Conservation (phyloP, 2,329 filamentous ascomycete genomes). For the Aspergillus sp. region DNA sequence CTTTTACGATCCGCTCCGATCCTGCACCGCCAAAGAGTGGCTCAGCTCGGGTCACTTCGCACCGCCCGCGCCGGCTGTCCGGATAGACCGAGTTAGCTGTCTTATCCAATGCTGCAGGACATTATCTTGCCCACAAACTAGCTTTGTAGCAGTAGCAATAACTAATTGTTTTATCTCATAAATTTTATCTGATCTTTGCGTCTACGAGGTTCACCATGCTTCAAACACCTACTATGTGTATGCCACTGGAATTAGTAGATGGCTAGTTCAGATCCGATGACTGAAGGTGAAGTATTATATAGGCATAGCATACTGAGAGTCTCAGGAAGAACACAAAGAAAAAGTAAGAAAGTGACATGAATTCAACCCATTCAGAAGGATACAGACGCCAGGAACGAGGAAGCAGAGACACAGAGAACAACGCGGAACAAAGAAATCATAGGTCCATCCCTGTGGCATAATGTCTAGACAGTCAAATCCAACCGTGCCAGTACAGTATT, state of each 20-base stretch:
- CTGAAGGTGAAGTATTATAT: conserved; percentile 33
- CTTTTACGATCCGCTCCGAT: conserved; percentile 45
- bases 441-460: conserved; percentile 29
- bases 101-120: too few relatives aligned
- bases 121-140: not conserved
- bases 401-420: conserved; percentile 31
- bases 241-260: not conserved
- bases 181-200: too few relatives aligned
- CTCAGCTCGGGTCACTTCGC: conserved; percentile 17
- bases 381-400: conserved; percentile 37
- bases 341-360: conserved; percentile 26
- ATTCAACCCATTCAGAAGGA: conserved; percentile 32
- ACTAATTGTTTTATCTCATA: too few relatives aligned
- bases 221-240: not conserved
- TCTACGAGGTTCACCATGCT: not conserved
- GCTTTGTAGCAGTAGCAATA: too few relatives aligned
- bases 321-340: conserved; percentile 16
- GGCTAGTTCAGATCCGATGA: not conserved
- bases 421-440: conserved; percentile 29
- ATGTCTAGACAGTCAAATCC: conserved; percentile 35
- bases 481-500: conserved; percentile 24
- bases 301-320: conserved; percentile 36
- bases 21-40: conserved; percentile 32
- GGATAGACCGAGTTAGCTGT: not conserved
- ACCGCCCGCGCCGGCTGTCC: conserved; percentile 15